Base-by-base conservation (phyloP, 73 alveolate genomes). In the Paramecium biaurelia region DNA sequence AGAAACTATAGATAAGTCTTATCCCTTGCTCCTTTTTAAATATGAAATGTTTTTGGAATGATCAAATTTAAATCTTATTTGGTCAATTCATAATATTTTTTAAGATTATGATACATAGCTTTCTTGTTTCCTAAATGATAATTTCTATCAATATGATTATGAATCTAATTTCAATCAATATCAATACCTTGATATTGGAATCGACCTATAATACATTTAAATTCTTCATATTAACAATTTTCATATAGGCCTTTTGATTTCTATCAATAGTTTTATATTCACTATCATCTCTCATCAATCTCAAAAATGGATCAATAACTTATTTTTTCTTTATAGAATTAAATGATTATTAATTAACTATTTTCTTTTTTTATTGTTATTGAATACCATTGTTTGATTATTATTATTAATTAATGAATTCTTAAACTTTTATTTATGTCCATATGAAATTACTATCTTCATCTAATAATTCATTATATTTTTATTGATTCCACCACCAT, bases 121-220 rank as follows among this genome's bases (percentile, higher is more conserved):
- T 90, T 90, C 85, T 90, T 90, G 20, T 90, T 90, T n/a, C 92
- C 74, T 34, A 90, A 63, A 49, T 90, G 92, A 79, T 85, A 90
- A 49, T 70, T 70, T n/a, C 38, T 70, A 37, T 90, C 94, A 12
- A 90, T 57, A 30, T 90, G 94, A 90, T 90, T 90, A 76, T 90
- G 94, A 38, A 85, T 85, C 85, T 85, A 47, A 24, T 18, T 53
- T 5, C 9, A 12, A 20, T 34, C 1, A 0, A 74, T 23, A 12
- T 11, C n/a, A 34, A 32, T 74, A 74, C 87, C 58, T 74, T 74
- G 5, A 37, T n/a, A 28, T 74, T 37, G 7, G 57, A 24, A 74
- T 28, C 28, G 0, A 41, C 67, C 23, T 34, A 11, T 32, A 74
- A n/a, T 0, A 74, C 2, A 28, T 7, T 34, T 2, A 74, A 5